Percentiles rank a stretch among this genome's conserved stretches.
phyloP scores from a whole-genome alignment of 208 protist species.

The Acanthamoeba castellanii region DNA sequence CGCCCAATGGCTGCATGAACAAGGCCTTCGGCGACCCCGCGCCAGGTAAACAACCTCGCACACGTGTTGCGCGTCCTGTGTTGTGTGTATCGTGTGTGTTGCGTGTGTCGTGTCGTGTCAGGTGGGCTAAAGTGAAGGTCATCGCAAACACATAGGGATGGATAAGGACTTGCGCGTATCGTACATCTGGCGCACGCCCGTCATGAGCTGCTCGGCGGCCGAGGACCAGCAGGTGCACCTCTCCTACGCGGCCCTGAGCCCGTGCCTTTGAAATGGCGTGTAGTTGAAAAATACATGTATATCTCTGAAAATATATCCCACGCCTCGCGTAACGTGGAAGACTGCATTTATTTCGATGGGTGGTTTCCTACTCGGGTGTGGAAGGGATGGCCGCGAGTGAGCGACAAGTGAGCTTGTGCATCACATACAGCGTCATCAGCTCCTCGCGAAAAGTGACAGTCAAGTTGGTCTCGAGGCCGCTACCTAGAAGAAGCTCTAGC shows the following conservation, averaged over 20 bases:
- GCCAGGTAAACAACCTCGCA: neutral
- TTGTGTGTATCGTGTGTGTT: neutral
- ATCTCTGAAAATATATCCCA: too few species aligned
- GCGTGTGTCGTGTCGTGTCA: too few species aligned
- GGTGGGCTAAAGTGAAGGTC: too few species aligned
- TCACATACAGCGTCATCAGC: too few species aligned
- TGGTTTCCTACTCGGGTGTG: too few species aligned
- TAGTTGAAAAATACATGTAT: neutral
- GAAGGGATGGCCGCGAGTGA: too few species aligned
- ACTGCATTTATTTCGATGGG: too few species aligned
- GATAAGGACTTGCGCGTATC: neutral
- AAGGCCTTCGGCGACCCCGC: conserved; percentile 46
- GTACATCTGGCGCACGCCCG: neutral
- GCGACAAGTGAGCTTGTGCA: too few species aligned
- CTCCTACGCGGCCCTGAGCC: neutral
- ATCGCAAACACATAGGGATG: neutral
- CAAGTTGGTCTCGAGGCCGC: too few species aligned
- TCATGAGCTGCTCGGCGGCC: neutral
- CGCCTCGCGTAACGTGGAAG: too few species aligned
- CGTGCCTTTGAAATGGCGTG: neutral
- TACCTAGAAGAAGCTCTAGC: too few species aligned
- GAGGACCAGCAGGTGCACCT: neutral
- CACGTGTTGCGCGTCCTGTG: neutral
- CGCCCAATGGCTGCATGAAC: conserved; percentile 68
- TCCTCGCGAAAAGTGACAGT: too few species aligned